phyloP scores from a whole-genome alignment of 352 stramenopile species.

The Globisporangium ultimum region DNA sequence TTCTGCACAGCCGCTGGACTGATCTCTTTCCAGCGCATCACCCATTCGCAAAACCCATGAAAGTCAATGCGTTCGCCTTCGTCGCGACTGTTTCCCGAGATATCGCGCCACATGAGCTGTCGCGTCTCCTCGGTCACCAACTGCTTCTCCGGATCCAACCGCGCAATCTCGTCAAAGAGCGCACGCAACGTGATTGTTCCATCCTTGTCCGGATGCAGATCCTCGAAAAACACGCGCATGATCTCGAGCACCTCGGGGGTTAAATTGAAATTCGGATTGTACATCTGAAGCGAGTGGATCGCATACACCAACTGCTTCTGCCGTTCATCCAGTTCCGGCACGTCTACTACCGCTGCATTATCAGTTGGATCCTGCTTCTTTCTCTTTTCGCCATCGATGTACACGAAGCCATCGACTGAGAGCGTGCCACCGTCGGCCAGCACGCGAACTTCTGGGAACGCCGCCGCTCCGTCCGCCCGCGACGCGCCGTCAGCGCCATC shows the following conservation, averaged over 20 bases:
- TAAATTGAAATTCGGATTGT: constrained; percentile 82
- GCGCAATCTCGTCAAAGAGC: constrained; percentile 62
- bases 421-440: constrained; percentile 5
- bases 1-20: constrained; percentile 59
- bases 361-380: not conserved
- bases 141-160: constrained; percentile 47
- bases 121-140: constrained; percentile 46
- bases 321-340: not conserved
- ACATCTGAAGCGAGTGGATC: constrained; percentile 63
- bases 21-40: constrained; percentile 80
- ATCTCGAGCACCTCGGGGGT: constrained; percentile 80
- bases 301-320: constrained; percentile 36
- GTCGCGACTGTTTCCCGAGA: constrained; percentile 16
- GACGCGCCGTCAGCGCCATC: no score
- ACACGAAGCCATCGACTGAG: constrained; percentile 9
- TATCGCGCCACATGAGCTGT: constrained; percentile 39
- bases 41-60: constrained; percentile 62
- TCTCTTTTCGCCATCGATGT: not conserved
- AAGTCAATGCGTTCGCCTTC: constrained; percentile 56
- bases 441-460: not conserved
- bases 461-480: not conserved
- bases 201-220: constrained; percentile 44
- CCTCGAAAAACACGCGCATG: constrained; percentile 76
- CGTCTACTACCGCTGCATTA: not conserved
- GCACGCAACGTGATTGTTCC: constrained; percentile 50